Percentiles rank a stretch among this genome's conserved stretches.
Evolutionary conservation across 2,329 filamentous ascomycete genomes (phyloP).

Genomic region (Epichloe uncinata): DNA sequence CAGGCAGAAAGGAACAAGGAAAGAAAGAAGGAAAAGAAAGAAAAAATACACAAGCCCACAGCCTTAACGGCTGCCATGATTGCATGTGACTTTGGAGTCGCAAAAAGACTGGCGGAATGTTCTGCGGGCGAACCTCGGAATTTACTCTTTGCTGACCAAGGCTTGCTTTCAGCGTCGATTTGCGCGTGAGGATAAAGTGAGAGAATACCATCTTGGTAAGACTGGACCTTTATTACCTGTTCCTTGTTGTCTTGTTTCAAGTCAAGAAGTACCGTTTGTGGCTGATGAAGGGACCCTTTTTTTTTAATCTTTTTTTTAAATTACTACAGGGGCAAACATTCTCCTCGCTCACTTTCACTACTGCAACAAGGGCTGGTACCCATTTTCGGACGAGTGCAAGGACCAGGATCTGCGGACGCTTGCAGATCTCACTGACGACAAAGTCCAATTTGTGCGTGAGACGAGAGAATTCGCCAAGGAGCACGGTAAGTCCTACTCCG

Average conservation of each 20-base stretch:
- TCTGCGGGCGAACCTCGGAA: background rate
- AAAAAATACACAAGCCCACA: background rate
- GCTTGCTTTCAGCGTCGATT: slow-evolving; percentile 32
- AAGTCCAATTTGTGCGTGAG: slow-evolving; percentile 33
- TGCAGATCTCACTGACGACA: slow-evolving; percentile 35
- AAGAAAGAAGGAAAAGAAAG: background rate
- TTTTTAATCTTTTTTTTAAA: background rate
- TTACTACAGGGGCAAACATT: slow-evolving; percentile 40
- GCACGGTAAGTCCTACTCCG: slow-evolving; percentile 30
- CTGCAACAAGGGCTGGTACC: slow-evolving; percentile 47
- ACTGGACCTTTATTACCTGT: background rate
- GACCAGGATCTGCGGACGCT: slow-evolving; percentile 39
- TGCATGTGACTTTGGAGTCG: background rate
- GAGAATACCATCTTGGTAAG: slow-evolving; percentile 44
- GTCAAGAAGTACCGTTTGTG: slow-evolving; percentile 1
- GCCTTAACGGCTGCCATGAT: background rate
- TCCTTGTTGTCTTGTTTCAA: slow-evolving; percentile 1
- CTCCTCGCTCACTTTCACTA: slow-evolving; percentile 52
- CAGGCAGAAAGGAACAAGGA: too few species aligned
- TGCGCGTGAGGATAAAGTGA: slow-evolving; percentile 43
- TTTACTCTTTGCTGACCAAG: slow-evolving; percentile 5
- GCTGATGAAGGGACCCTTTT: slow-evolving; percentile 2
- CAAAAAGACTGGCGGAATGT: background rate
- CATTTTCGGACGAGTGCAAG: slow-evolving; percentile 43
- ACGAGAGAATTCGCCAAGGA: slow-evolving; percentile 30